Percentiles rank a stretch among this genome's conserved stretches.
Conservation (phyloP, 2,329 filamentous ascomycete species). For the Trichoderma sp. region DNA sequence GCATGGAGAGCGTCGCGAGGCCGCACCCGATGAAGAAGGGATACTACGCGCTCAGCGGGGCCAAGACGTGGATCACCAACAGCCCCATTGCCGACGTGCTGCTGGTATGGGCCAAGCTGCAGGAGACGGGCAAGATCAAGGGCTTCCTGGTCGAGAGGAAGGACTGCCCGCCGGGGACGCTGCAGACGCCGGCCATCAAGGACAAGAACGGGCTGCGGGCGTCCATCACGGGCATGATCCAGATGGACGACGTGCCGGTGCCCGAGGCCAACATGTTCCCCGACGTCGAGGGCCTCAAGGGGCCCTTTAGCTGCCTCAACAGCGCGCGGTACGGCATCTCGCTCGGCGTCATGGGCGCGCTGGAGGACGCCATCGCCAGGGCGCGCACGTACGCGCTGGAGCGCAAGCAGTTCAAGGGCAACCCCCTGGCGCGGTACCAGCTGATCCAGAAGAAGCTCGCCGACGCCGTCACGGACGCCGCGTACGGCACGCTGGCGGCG, state of each 20-base stretch:
- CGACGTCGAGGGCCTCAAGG: slow-evolving; percentile 79
- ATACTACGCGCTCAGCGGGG: slow-evolving; percentile 74
- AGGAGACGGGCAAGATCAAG: slow-evolving; percentile 89
- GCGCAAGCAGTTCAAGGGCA: slow-evolving; percentile 92
- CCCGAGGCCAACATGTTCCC: slow-evolving; percentile 93
- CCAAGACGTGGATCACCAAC: slow-evolving; percentile 97
- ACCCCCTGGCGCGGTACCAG: slow-evolving; percentile 94
- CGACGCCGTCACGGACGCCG: slow-evolving; percentile 86
- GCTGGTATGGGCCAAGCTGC: slow-evolving; percentile 89
- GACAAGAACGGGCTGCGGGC: slow-evolving; percentile 94
- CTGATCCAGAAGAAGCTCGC: slow-evolving; percentile 97
- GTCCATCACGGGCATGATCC: slow-evolving; percentile 97
- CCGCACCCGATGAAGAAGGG: slow-evolving; percentile 83
- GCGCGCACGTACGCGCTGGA: slow-evolving; percentile 87
- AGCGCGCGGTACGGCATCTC: slow-evolving; percentile 92
- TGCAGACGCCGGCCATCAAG: slow-evolving; percentile 90
- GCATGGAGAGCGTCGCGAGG: slow-evolving; percentile 86
- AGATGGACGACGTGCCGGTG: slow-evolving; percentile 87
- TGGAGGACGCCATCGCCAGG: slow-evolving; percentile 86
- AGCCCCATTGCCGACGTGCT: slow-evolving; percentile 85
- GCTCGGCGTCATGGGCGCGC: slow-evolving; percentile 87
- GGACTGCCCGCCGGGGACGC: slow-evolving; percentile 80
- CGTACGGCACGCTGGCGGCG: slow-evolving; percentile 86
- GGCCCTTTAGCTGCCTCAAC: slow-evolving; percentile 93
- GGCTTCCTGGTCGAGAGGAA: slow-evolving; percentile 88